Evolutionary conservation across 306 rosid species (phyloP).

Genomic region (Dalbergia cultrata): DNA sequence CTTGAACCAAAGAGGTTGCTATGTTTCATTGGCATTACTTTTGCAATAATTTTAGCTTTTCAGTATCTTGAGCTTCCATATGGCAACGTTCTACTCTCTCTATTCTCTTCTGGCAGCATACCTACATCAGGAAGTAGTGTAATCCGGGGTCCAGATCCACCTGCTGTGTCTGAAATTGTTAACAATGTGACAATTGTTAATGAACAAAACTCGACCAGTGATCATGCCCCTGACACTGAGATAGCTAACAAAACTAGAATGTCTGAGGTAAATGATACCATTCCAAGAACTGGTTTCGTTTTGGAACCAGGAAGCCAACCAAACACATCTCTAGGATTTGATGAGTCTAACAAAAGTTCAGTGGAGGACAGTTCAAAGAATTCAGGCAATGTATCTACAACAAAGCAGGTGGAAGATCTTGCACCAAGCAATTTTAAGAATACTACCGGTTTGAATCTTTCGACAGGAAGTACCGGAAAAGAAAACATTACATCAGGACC

Average conservation of each 20-base stretch:
- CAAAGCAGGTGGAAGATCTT: conserved; percentile 28
- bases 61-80: conserved; percentile 69
- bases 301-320: conserved; percentile 44
- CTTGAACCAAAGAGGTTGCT: conserved; percentile 66
- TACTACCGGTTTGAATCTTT: conserved; percentile 39
- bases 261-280: too few relatives aligned
- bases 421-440: conserved; percentile 30
- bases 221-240: conserved; percentile 37
- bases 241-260: conserved; percentile 36
- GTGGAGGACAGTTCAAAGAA: conserved; percentile 1
- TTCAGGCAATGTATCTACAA: conserved; percentile 35
- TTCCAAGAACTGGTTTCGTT: conserved; percentile 33
- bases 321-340: conserved; percentile 45
- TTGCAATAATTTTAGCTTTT: conserved; percentile 61
- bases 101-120: conserved; percentile 52
- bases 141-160: conserved; percentile 42
- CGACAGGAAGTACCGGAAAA: conserved; percentile 12
- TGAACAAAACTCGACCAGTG: conserved; percentile 37
- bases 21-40: conserved; percentile 62
- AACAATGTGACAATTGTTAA: conserved; percentile 42
- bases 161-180: conserved; percentile 33
- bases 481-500: too few relatives aligned
- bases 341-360: conserved; percentile 47
- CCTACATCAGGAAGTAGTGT: conserved; percentile 32
- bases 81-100: conserved; percentile 54